Evolutionary conservation across 306 rosid genomes (phyloP).

Genomic region (Argentina anserina): DNA sequence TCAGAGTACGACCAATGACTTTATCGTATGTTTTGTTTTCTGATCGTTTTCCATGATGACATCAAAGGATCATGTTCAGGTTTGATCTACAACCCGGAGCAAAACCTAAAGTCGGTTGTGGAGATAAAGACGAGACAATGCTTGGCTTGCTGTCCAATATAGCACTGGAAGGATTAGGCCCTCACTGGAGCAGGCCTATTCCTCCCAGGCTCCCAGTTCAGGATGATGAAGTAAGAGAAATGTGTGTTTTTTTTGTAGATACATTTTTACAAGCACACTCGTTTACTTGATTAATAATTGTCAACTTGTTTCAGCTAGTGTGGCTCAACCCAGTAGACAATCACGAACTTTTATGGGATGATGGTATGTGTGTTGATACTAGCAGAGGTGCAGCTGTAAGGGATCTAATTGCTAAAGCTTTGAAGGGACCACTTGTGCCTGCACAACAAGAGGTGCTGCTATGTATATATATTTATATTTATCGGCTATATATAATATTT

Average conservation of each 20-base stretch:
- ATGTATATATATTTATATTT: neutral
- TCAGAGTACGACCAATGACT: constrained; percentile 53
- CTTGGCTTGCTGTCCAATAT: constrained; percentile 71
- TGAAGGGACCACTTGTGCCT: constrained; percentile 90
- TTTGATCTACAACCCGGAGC: constrained; percentile 71
- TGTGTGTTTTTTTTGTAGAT: neutral
- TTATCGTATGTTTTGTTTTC: neutral
- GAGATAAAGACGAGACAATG: constrained; percentile 76
- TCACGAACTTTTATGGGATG: constrained; percentile 94
- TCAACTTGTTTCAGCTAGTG: constrained; percentile 67
- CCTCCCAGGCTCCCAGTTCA: constrained; percentile 89
- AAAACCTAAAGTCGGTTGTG: constrained; percentile 73
- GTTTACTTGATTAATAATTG: constrained; percentile 34
- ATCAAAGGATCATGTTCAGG: constrained; percentile 39
- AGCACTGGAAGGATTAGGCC: constrained; percentile 70
- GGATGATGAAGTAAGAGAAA: constrained; percentile 70
- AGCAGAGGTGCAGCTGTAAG: constrained; percentile 95
- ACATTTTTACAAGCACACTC: constrained; percentile 20
- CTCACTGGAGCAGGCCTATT: constrained; percentile 87
- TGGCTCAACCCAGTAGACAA: constrained; percentile 89
- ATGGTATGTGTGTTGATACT: constrained; percentile 89
- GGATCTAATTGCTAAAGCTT: constrained; percentile 84
- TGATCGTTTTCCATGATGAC: constrained; percentile 1
- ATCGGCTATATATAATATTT: neutral
- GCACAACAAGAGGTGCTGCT: constrained; percentile 79